phyloP scores from a whole-genome alignment of 305 asterid genomes.

The Fraxinus paxiana region DNA sequence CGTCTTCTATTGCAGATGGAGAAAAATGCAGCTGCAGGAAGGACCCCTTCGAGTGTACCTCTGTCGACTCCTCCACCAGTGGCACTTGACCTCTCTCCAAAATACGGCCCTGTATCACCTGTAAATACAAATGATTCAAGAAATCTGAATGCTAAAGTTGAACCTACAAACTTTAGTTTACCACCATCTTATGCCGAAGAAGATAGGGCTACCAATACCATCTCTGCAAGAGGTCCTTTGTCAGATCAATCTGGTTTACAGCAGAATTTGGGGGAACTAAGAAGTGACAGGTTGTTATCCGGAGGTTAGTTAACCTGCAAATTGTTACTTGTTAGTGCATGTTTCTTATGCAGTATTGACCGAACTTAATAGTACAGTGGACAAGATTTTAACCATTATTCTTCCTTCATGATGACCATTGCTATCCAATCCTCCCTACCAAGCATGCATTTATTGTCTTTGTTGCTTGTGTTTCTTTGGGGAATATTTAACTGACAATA shows the following conservation, averaged over 20 bases:
- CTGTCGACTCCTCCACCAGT: slow-evolving; percentile 91
- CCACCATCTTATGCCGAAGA: slow-evolving; percentile 82
- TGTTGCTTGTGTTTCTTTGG: neutral
- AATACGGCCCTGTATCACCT: slow-evolving; percentile 68
- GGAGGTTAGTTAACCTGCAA: slow-evolving; percentile 52
- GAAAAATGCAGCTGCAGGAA: slow-evolving; percentile 93
- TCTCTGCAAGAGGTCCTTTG: slow-evolving; percentile 39
- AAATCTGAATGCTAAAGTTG: slow-evolving; percentile 48
- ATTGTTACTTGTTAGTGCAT: neutral
- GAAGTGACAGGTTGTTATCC: slow-evolving; percentile 72
- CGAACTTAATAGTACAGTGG: neutral
- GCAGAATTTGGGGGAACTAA: slow-evolving; percentile 56
- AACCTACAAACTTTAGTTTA: slow-evolving; percentile 70
- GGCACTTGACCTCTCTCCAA: slow-evolving; percentile 71
- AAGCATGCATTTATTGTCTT: neutral
- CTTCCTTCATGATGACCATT: neutral
- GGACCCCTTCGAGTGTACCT: slow-evolving; percentile 95
- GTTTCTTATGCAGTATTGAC: neutral
- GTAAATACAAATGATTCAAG: slow-evolving; percentile 63
- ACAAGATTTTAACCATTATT: neutral
- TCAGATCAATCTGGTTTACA: slow-evolving; percentile 48
- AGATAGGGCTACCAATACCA: slow-evolving; percentile 37
- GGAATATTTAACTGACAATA: neutral
- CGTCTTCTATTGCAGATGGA: slow-evolving; percentile 71
- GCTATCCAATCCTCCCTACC: neutral